Base-by-base conservation (phyloP, 176 grass and related monocot genomes). In the Oryza officinalis region DNA sequence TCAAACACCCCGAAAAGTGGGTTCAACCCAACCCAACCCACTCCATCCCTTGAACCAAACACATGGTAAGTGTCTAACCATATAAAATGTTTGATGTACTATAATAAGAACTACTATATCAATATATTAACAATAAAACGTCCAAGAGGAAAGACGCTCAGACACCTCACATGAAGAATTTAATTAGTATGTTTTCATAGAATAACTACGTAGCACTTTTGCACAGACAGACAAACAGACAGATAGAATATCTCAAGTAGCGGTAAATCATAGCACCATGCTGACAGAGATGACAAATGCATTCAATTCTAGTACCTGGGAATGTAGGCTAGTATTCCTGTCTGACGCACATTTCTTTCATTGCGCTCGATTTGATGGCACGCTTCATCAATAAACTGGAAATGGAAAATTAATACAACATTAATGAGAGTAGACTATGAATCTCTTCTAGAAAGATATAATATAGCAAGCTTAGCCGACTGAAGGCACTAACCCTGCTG, bases 331-430 rank as follows among this genome's bases (percentile, higher is more conserved):
- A 99, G 71, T 87, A 96, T 90, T 83, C 87, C 93, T 4, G 89
- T 85, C 69, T 91, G 93, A 32, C 93, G 93, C 8, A 88, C 63
- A 88, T 95, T 99, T 74, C 93, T 92, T 83, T 96, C 96, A 57
- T 95, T 93, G 17, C 96, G 92, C 79, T 99, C 96, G 68, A 96
- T 96, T 76, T 96, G 93, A 92, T 96, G 89, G 81, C 96, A 99
- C 5, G 91, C 89, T 82, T 99, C 96, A 87, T 96, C 96, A 69
- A 96, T 92, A 90, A 96, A 99, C 96, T 99, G 88, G 85, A 84
- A 69, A 71, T 50, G 25, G 81, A 71, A 70, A 22, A 85, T 57
- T 23, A 63, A 86, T 40, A 78, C 32, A 33, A 41, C 26, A 65
- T 47, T 73, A 78, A 75, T 75, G 63, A 73, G 50, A 83, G 54